These are phyloP conservation scores for Pisolithus sp. DNA, from an alignment of 768 basidiomycete genomes.

Conservation along the genomic window DNA sequence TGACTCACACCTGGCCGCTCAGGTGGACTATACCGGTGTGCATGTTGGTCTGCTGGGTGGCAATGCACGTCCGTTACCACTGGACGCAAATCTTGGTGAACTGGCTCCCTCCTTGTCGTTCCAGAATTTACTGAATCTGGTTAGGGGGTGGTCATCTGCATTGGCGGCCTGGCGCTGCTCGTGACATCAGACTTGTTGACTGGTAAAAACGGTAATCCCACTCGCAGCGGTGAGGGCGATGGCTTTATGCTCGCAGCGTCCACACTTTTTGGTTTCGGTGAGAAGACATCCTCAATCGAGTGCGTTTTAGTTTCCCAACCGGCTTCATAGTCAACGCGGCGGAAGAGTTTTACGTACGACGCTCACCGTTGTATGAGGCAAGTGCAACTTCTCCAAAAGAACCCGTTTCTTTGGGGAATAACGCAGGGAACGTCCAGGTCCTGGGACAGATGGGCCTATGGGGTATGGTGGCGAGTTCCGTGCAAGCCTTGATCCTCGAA, in stretches of 20 bases:
- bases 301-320: background rate
- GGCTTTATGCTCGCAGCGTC: conserved; percentile 77
- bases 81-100: conserved; percentile 66
- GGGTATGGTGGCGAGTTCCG: conserved; percentile 65
- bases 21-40: conserved; percentile 82
- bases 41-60: conserved; percentile 67
- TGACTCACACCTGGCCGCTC: background rate
- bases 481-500: conserved; percentile 64
- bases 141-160: conserved; percentile 63
- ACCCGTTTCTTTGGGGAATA: background rate
- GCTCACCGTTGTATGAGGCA: conserved; percentile 66
- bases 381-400: background rate
- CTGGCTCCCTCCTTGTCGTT: conserved; percentile 9
- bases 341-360: conserved; percentile 75
- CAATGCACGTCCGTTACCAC: conserved; percentile 64
- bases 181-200: conserved; percentile 70
- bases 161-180: conserved; percentile 64
- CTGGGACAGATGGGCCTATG: conserved; percentile 77
- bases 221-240: conserved; percentile 65
- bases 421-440: conserved; percentile 32
- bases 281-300: conserved; percentile 17
- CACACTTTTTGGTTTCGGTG: conserved; percentile 73
- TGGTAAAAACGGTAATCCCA: conserved; percentile 57
- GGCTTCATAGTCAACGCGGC: conserved; percentile 61
- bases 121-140: background rate